Base-by-base conservation (phyloP, 202 grass and related monocot species). In the Setaria italica region DNA sequence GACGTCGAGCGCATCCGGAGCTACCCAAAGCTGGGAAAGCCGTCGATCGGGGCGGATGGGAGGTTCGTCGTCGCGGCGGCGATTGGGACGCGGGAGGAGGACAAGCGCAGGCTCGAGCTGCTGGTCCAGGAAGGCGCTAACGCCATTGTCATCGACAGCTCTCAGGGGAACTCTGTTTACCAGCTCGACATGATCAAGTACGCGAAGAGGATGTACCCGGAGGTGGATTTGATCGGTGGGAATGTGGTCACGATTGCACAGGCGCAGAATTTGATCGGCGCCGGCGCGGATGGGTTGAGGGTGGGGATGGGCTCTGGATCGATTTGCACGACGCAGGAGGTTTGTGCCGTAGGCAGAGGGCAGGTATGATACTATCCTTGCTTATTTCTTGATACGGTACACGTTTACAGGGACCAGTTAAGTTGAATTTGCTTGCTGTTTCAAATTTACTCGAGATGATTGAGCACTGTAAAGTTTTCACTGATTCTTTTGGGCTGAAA, bases 261-360 rank as follows among this genome's bases (percentile, higher is more conserved):
- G 76, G 82, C 96, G 0, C 93, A 96, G 69, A 99, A 94, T 92
- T 74, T 99, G 85, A 77, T 94, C 7, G 65, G 82, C 53, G 82
- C 88, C 3, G 96, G 93, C n/a, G 91, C 53, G 3, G 96, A 99
- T 81, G 96, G 96, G 9, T 67, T 99, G 82, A 88, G 96, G 8
- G 93, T 99, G 42, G 96, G 96, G 20, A 99, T 95, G 96, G 96
- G 96, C n/a, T 96, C 93, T 21, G 93, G 96, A 15, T 99, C 93
- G 43, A 99, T 99, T 72, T 99, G 96, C 70, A 99, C 96, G 12
- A 99, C 96, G 53, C 96, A 99, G 72, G 91, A 94, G 82, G 93
- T 99, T 76, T 95, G 93, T 54, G 91, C 91, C 33, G 93, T 96
- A 4, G 96, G 93, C 9, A 92, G 93, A 87, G 93, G 96, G 34